phyloP scores from a whole-genome alignment of 2,329 filamentous ascomycete species.

The Corinectria fuckeliana region DNA sequence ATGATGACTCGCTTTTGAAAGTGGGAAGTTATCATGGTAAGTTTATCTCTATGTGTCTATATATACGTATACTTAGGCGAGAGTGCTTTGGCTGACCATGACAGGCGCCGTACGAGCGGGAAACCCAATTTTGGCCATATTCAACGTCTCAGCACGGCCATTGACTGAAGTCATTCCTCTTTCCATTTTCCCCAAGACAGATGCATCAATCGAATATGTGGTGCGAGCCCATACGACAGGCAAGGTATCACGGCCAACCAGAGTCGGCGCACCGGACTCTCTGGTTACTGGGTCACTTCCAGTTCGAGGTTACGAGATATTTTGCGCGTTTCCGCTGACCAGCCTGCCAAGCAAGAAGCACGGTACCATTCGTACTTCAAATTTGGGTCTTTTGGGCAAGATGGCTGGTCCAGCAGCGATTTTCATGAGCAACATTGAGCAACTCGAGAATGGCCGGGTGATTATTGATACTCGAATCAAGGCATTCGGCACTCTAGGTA shows the following conservation, averaged over 20 bases:
- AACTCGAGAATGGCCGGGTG: constrained; percentile 63
- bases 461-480: constrained; percentile 75
- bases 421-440: constrained; percentile 63
- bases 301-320: constrained; percentile 77
- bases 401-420: constrained; percentile 90
- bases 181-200: constrained; percentile 73
- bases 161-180: constrained; percentile 75
- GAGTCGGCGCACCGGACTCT: constrained; percentile 49
- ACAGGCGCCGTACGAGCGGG: constrained; percentile 65
- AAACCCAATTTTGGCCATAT: constrained; percentile 79
- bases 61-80: not conserved
- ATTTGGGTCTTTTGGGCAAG: constrained; percentile 81
- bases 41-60: constrained; percentile 8
- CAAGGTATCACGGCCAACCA: constrained; percentile 61
- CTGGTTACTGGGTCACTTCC: constrained; percentile 69
- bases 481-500: constrained; percentile 77
- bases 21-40: constrained; percentile 78
- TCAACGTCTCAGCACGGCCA: constrained; percentile 74
- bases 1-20: constrained; percentile 76
- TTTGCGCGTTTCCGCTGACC: constrained; percentile 74
- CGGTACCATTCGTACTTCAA: constrained; percentile 61
- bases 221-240: constrained; percentile 76
- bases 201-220: constrained; percentile 66
- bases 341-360: constrained; percentile 55
- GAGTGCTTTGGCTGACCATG: constrained; percentile 6